These are phyloP conservation scores for Blastobotrys buckinghamii DNA, from an alignment of 1,139 yeast species.

Conservation along the genomic window DNA sequence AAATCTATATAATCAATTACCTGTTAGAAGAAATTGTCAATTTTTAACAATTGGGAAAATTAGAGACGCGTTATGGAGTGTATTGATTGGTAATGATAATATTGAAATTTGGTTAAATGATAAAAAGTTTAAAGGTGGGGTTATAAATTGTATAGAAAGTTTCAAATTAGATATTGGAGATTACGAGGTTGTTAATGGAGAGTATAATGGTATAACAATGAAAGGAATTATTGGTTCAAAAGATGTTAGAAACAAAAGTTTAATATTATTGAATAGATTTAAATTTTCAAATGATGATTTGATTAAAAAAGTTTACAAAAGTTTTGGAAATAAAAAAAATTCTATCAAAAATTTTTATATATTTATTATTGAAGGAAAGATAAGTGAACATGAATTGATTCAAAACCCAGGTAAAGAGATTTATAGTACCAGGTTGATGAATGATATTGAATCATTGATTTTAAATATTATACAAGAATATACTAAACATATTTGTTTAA, in stretches of 20 bases:
- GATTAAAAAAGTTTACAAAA: neutral
- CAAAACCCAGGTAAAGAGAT: conserved; percentile 3
- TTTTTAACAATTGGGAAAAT: neutral
- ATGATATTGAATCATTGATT: neutral
- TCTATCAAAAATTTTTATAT: neutral
- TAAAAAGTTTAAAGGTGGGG: neutral
- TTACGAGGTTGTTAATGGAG: neutral
- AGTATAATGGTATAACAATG: neutral
- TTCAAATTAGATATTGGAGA: neutral
- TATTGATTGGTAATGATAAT: neutral
- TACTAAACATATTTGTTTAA: neutral
- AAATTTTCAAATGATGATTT: neutral
- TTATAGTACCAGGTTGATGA: neutral
- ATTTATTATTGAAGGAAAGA: neutral
- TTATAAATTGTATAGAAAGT: neutral
- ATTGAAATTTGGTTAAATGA: neutral
- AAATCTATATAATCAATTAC: conserved; percentile 48
- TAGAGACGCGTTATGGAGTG: conserved; percentile 2
- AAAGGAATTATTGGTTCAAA: neutral
- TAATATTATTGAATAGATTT: neutral
- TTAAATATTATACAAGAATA: neutral
- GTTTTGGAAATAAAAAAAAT: neutral
- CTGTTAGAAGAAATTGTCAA: conserved; percentile 45
- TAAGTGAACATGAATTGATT: conserved; percentile 1
- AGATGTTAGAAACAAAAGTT: neutral